Base-by-base conservation (phyloP, 371 early-diverging fungal genomes). In the Mucor saturninus region DNA sequence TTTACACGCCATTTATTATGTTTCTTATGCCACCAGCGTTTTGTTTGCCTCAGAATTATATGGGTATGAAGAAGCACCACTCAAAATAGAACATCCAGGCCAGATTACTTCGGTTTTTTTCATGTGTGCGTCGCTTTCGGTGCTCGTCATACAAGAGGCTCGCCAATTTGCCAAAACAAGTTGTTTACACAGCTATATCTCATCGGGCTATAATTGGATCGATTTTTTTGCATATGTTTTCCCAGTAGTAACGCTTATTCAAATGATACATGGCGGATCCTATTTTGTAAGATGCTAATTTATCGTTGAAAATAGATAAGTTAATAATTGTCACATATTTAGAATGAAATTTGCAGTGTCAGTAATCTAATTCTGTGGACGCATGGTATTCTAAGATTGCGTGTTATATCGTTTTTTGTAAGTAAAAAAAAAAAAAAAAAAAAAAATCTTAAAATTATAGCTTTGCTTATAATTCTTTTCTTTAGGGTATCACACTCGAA, bases 401-500 rank as follows among this genome's bases (percentile, higher is more conserved):
- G 60, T 3, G 52, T 52, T 8, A 29, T 52, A 10, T 15, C 40
- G 26, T 30, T 10, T 37, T 50, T 60, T 30, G 60, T 60, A 60
- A 52, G 60, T 40, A 21, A 21, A 21, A 21, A 21, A 21, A 21
- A 21, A 21, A 21, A 21, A 21, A 21, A 21, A 21, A 21, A 21
- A 21, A 21, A 21, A 21, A 21, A 21, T 0, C 0, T 21, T 21
- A 21, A 21, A 42, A 10, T 13, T n/a, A 8, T 13, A 1, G 9
- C 13, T 50, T 1, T 2, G 21, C 28, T 4, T 9, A 0, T 13
- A 10, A 14, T 29, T 15, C 11, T 42, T n/a, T 31, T 11, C 2
- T 43, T 26, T n/a, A 62, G 62, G 54, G 62, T 38, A 39, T 54
- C 14, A 32, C 55, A 10, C 30, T 62, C 29, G 62, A 62, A 40